These are phyloP conservation scores for Taxillus chinensis DNA, from an alignment of 164 flowering plant species.

Conservation along the genomic window DNA sequence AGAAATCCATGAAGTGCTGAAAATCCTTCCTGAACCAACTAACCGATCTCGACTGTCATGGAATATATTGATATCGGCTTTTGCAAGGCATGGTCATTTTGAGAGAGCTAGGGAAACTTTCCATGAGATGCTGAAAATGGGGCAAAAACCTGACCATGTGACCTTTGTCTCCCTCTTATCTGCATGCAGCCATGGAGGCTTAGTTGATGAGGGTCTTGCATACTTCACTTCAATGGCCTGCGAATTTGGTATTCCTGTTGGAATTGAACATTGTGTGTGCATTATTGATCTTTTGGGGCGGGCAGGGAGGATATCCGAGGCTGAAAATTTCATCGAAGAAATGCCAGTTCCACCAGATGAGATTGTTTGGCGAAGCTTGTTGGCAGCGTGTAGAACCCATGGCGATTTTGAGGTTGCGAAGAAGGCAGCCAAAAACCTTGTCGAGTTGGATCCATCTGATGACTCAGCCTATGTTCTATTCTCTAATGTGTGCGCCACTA, in stretches of 20 bases:
- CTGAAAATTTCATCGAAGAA: constrained; percentile 50
- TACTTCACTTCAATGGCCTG: constrained; percentile 48
- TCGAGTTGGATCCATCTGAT: constrained; percentile 55
- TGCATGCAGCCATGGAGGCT: constrained; percentile 81
- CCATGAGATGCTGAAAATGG: constrained; percentile 48
- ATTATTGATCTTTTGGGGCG: constrained; percentile 78
- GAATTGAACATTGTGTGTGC: constrained; percentile 77
- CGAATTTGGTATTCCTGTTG: constrained; percentile 39
- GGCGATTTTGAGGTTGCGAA: constrained; percentile 57
- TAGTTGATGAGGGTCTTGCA: constrained; percentile 65
- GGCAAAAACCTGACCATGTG: constrained; percentile 55
- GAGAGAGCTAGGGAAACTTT: constrained; percentile 51
- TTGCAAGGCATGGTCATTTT: constrained; percentile 62
- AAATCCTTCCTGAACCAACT: constrained; percentile 33
- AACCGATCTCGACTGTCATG: constrained; percentile 45
- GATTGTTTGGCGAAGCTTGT: constrained; percentile 71
- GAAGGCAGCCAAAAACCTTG: constrained; percentile 48
- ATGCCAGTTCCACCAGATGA: constrained; percentile 61
- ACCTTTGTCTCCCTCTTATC: constrained; percentile 77
- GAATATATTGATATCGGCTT: constrained; percentile 72
- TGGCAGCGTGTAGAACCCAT: constrained; percentile 62
- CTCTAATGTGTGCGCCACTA: constrained; percentile 62
- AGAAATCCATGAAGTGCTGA: constrained; percentile 44
- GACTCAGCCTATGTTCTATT: constrained; percentile 79
- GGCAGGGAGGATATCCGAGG: constrained; percentile 65